phyloP scores from a whole-genome alignment of 2,329 filamentous ascomycete species.

The Albophoma yamanashiensis region DNA sequence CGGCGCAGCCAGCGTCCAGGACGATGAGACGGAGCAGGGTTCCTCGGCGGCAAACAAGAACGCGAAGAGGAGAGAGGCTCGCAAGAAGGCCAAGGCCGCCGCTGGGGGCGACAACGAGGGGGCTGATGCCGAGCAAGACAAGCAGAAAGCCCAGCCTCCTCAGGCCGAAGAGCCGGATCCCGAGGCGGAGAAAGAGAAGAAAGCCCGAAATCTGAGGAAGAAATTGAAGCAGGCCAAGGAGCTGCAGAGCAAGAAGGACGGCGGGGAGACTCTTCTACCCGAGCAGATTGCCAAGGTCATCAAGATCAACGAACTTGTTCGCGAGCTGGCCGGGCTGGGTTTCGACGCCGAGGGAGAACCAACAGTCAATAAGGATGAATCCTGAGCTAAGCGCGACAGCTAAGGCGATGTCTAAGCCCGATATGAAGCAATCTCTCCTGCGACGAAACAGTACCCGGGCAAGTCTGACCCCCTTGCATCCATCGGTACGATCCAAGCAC shows the following conservation, averaged over 20 bases:
- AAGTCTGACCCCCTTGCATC: not conserved
- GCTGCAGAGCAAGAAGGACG: conserved; percentile 81
- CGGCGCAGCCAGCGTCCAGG: conserved; percentile 53
- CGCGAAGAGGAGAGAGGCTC: conserved; percentile 58
- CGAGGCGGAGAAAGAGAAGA: conserved; percentile 79
- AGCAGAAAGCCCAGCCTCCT: conserved; percentile 13
- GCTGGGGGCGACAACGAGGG: conserved; percentile 51
- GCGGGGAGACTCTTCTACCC: conserved; percentile 70
- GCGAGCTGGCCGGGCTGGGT: conserved; percentile 75
- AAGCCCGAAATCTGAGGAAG: conserved; percentile 83
- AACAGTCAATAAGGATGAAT: conserved; percentile 16
- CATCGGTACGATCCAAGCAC: not conserved
- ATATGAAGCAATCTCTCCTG: not conserved
- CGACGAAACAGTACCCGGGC: not conserved
- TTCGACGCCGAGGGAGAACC: conserved; percentile 69
- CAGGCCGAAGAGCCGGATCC: conserved; percentile 43
- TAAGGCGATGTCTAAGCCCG: not conserved
- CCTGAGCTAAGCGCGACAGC: not conserved
- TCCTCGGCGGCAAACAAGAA: conserved; percentile 66
- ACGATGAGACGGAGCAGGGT: conserved; percentile 34
- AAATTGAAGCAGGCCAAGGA: conserved; percentile 92
- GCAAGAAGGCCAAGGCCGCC: conserved; percentile 42
- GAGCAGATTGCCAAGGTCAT: conserved; percentile 98
- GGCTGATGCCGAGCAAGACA: conserved; percentile 9
- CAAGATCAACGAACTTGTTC: conserved; percentile 87